phyloP scores from a whole-genome alignment of 169 alveolate species.

The Sarcocystis neurona region DNA sequence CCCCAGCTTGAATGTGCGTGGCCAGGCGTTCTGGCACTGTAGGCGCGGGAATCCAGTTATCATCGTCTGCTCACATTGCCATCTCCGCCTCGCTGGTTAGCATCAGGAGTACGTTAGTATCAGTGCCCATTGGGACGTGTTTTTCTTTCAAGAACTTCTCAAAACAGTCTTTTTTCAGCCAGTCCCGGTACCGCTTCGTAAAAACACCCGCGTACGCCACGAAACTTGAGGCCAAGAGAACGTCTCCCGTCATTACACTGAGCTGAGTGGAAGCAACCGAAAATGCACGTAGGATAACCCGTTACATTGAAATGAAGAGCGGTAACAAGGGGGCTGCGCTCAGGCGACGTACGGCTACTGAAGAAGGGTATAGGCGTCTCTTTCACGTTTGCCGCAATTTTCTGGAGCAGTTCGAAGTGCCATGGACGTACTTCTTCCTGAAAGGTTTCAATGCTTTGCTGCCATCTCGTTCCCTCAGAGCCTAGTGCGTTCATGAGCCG shows the following conservation, averaged over 20 bases:
- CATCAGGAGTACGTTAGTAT: constrained; percentile 84
- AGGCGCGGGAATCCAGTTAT: too few relatives aligned
- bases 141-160: constrained; percentile 80
- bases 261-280: constrained; percentile 66
- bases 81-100: constrained; percentile 90
- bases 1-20: too few relatives aligned
- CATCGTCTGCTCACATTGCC: constrained; percentile 76
- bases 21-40: too few relatives aligned
- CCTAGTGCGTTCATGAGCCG: constrained; percentile 91
- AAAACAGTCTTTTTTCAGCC: constrained; percentile 79
- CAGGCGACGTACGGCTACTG: too few relatives aligned
- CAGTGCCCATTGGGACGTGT: constrained; percentile 83
- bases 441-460: constrained; percentile 84
- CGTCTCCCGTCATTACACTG: constrained; percentile 90
- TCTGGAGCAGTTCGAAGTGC: too few relatives aligned
- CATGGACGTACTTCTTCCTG: constrained; percentile 69
- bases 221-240: constrained; percentile 90
- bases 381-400: too few relatives aligned
- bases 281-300: neutral
- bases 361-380: too few relatives aligned
- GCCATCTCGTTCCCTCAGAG: constrained; percentile 93
- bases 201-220: constrained; percentile 95
- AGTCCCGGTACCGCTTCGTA: constrained; percentile 91
- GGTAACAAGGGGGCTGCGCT: too few relatives aligned
- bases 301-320: too few relatives aligned